Evolutionary conservation across 164 flowering plant genomes (phyloP).

Genomic region (Akebia trifoliata): DNA sequence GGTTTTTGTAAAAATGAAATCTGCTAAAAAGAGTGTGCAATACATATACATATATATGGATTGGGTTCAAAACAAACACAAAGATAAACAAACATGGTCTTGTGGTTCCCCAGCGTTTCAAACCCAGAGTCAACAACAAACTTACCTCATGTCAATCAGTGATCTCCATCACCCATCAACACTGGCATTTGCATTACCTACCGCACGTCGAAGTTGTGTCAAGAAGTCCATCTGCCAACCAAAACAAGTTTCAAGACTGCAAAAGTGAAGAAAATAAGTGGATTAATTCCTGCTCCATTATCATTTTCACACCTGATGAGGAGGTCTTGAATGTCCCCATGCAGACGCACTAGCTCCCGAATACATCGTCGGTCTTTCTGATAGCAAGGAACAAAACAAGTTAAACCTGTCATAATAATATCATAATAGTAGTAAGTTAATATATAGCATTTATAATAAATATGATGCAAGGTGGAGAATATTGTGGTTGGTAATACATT

Average conservation of each 20-base stretch:
- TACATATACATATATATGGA: too few relatives aligned
- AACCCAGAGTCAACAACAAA: not conserved
- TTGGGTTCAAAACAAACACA: too few relatives aligned
- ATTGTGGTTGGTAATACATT: too few relatives aligned
- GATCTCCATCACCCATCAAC: constrained; percentile 9
- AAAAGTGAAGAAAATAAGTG: constrained; percentile 16
- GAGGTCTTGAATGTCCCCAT: constrained; percentile 58
- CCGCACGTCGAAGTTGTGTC: constrained; percentile 48
- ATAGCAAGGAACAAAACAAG: too few relatives aligned
- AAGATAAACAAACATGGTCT: too few relatives aligned
- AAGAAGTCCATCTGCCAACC: constrained; percentile 53
- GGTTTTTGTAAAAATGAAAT: too few relatives aligned
- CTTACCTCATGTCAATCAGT: not conserved
- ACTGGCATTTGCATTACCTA: constrained; percentile 30
- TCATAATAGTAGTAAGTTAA: not conserved
- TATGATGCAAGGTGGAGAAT: too few relatives aligned
- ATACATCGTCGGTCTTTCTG: constrained; percentile 74
- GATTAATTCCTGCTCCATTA: not conserved
- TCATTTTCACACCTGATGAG: constrained; percentile 50
- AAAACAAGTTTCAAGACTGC: constrained; percentile 15
- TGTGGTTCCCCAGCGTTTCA: not conserved
- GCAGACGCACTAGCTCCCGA: constrained; percentile 47
- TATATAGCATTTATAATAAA: too few relatives aligned
- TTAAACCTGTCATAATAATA: not conserved
- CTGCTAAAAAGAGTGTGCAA: too few relatives aligned